A percentile compares a stretch with the other conserved stretches of the same genome.
Evolutionary conservation across 345 rosid species (phyloP).

Genomic region (Arabis alpina): DNA sequence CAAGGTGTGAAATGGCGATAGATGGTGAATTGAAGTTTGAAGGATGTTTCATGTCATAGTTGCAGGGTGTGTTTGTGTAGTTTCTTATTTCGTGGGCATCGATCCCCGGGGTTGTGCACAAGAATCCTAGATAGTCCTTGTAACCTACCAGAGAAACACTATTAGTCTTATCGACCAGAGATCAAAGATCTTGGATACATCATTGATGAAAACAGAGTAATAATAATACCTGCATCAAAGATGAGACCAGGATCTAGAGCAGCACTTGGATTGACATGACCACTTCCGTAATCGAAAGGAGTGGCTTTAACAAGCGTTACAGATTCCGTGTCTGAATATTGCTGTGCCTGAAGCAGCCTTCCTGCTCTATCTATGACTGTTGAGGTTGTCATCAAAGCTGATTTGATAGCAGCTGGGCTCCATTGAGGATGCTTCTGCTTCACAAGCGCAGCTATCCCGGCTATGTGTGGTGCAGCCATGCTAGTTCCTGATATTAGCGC

Average conservation of each 20-base stretch:
- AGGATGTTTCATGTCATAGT: conserved; percentile 77
- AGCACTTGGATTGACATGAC: conserved; percentile 95
- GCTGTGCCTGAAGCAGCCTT: conserved; percentile 90
- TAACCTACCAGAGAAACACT: conserved; percentile 53
- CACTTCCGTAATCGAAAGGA: conserved; percentile 97
- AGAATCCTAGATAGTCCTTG: conserved; percentile 89
- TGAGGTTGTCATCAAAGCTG: conserved; percentile 96
- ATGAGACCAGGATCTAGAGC: conserved; percentile 98
- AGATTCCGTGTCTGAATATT: conserved; percentile 86
- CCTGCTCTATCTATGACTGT: conserved; percentile 85
- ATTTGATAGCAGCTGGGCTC: conserved; percentile 98
- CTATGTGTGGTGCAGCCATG: conserved; percentile 99
- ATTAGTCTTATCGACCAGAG: too few relatives aligned
- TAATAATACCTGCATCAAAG: conserved; percentile 73
- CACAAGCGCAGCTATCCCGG: conserved; percentile 96
- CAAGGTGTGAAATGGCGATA: conserved; percentile 79
- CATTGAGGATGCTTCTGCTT: conserved; percentile 95
- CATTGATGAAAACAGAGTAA: conserved; percentile 5
- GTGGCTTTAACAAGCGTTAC: conserved; percentile 79
- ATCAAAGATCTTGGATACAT: not conserved
- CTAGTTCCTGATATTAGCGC: conserved; percentile 98
- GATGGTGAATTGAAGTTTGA: conserved; percentile 88
- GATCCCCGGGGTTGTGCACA: conserved; percentile 93
- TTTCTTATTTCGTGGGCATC: conserved; percentile 72
- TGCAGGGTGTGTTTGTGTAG: conserved; percentile 76